Percentiles rank a stretch among this genome's conserved stretches.
These are phyloP conservation scores for Galeopsis tetrahit DNA, from an alignment of 257 asterid genomes.

Conservation along the genomic window DNA sequence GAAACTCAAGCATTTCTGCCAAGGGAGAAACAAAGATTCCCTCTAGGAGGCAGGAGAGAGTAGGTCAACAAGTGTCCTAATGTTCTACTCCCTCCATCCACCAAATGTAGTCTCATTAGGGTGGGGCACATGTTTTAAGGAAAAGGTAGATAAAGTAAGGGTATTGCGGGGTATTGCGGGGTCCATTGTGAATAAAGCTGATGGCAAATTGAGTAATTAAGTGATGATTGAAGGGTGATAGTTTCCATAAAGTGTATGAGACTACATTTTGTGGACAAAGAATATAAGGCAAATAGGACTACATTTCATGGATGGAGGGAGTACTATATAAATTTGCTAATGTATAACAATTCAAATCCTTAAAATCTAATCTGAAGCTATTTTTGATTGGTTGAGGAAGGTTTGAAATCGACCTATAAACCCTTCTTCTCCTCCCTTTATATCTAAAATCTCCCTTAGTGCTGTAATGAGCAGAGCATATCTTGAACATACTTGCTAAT, in stretches of 20 bases:
- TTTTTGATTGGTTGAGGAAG: neutral
- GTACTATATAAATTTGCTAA: neutral
- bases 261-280: too few relatives aligned
- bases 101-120: too few relatives aligned
- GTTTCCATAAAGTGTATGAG: too few relatives aligned
- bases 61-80: neutral
- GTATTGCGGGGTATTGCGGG: too few relatives aligned
- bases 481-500: neutral
- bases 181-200: too few relatives aligned
- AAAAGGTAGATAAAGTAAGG: too few relatives aligned
- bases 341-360: neutral
- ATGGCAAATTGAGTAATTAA: too few relatives aligned
- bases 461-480: neutral
- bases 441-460: neutral
- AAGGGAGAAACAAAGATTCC: neutral
- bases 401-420: neutral
- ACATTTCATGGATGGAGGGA: too few relatives aligned
- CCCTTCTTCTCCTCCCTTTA: slow-evolving; percentile 5
- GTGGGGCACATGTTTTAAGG: too few relatives aligned
- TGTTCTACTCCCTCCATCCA: too few relatives aligned
- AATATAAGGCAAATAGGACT: too few relatives aligned
- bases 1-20: neutral
- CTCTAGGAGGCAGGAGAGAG: neutral
- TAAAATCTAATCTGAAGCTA: neutral
- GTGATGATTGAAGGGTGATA: too few relatives aligned